Percentiles rank a stretch among this genome's conserved stretches.
These are phyloP conservation scores for Closterium sp. DNA, from an alignment of 139 green algal species.

Conservation along the genomic window DNA sequence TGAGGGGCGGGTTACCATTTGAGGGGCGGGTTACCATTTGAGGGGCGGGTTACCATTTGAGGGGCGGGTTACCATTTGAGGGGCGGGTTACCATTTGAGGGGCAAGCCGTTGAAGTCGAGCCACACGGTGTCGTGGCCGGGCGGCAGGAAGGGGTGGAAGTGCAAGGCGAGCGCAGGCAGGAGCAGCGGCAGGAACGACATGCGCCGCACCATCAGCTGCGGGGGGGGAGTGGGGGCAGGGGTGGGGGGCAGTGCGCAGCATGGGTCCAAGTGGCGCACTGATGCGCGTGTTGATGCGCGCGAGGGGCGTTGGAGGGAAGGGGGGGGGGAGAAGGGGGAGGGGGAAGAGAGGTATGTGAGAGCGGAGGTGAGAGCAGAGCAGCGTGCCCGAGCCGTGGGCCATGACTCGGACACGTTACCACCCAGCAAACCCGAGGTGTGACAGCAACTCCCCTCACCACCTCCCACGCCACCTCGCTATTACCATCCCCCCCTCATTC, in stretches of 20 bases:
- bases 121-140: slow-evolving; percentile 1
- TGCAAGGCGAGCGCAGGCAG: background rate
- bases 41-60: background rate
- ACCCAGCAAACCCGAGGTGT: background rate
- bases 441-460: background rate
- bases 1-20: background rate
- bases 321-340: background rate
- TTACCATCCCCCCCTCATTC: background rate
- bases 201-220: slow-evolving; percentile 2
- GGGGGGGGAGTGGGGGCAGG: background rate
- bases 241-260: background rate
- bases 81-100: background rate
- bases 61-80: background rate
- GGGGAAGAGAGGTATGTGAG: no score
- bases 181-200: background rate
- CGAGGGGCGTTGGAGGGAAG: background rate
- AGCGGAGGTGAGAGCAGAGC: background rate
- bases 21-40: no score
- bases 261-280: background rate
- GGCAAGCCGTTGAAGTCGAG: background rate
- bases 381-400: no score
- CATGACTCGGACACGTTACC: no score
- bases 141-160: background rate
- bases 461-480: no score
- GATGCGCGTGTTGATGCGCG: no score